A percentile compares a stretch with the other conserved stretches of the same genome.
phyloP scores from a whole-genome alignment of 78 protist genomes.

The Mantamonas sphyraenae region DNA sequence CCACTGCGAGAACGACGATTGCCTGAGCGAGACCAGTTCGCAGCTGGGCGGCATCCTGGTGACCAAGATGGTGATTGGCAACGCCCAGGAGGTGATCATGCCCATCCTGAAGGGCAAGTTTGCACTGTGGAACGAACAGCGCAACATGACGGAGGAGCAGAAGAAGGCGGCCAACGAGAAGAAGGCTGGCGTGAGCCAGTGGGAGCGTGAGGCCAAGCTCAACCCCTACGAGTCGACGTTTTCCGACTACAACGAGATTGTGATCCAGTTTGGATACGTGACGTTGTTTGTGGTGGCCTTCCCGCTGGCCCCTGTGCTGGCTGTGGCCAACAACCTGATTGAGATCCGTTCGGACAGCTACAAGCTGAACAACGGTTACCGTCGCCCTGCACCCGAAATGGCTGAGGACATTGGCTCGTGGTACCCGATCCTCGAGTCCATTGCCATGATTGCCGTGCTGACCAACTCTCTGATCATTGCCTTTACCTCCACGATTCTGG shows the following conservation, averaged over 20 bases:
- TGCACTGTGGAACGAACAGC: background rate
- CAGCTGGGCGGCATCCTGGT: too few relatives aligned
- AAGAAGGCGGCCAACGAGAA: background rate
- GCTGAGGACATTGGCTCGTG: background rate
- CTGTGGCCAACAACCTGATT: constrained; percentile 46
- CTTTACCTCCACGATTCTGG: background rate
- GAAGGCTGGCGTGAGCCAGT: background rate
- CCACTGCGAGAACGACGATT: background rate
- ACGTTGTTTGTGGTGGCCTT: constrained; percentile 54
- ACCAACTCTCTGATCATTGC: background rate
- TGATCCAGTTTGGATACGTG: constrained; percentile 42
- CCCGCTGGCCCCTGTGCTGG: constrained; percentile 51
- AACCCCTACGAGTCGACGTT: background rate
- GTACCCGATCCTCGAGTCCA: background rate
- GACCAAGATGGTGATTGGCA: too few relatives aligned
- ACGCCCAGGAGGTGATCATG: too few relatives aligned
- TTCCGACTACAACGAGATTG: background rate
- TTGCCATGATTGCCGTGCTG: background rate
- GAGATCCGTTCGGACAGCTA: constrained; percentile 49
- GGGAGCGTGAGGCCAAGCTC: background rate
- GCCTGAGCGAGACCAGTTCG: too few relatives aligned
- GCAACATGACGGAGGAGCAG: background rate
- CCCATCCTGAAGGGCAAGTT: too few relatives aligned
- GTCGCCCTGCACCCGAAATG: constrained; percentile 10
- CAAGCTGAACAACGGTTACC: constrained; percentile 24